Evolutionary conservation across 208 protist genomes (phyloP).

Genomic region (Crithidia thermophila): DNA sequence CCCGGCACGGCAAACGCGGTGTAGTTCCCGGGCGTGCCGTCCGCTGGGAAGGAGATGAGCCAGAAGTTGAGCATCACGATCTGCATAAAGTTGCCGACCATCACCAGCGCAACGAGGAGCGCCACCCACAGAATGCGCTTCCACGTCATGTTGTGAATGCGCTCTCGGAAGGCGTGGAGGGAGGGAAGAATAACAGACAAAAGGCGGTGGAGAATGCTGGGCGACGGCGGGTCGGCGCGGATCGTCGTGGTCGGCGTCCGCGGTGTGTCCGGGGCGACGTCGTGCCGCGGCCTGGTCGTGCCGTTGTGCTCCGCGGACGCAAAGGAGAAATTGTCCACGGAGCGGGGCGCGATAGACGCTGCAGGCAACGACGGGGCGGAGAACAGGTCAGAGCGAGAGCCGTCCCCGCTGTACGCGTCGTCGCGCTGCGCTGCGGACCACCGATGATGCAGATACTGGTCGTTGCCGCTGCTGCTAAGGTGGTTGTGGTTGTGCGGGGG

Average conservation of each 20-base stretch:
- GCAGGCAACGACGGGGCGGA: not conserved
- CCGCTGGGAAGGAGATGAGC: slow-evolving; percentile 67
- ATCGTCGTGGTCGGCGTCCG: not conserved
- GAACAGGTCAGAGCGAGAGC: not conserved
- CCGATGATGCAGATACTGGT: no score
- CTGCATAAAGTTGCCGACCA: slow-evolving; percentile 77
- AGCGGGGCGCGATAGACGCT: not conserved
- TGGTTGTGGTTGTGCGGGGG: not conserved
- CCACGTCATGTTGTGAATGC: slow-evolving; percentile 32
- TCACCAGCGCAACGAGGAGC: slow-evolving; percentile 62
- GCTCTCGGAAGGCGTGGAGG: slow-evolving; percentile 6
- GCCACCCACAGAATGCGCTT: slow-evolving; percentile 50
- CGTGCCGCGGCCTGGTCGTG: not conserved
- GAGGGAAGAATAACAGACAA: slow-evolving; percentile 3
- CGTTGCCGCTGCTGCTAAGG: not conserved
- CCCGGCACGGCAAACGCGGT: slow-evolving; percentile 70
- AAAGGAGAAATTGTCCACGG: slow-evolving; percentile 9
- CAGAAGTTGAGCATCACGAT: slow-evolving; percentile 91
- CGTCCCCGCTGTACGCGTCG: not conserved
- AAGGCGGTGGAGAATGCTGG: not conserved
- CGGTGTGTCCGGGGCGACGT: not conserved
- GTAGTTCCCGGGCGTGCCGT: slow-evolving; percentile 68
- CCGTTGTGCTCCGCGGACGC: not conserved
- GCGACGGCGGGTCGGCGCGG: not conserved
- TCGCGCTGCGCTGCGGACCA: no score